Conservation (phyloP, 2,329 filamentous ascomycete species). For the Aspergillus sp. region DNA sequence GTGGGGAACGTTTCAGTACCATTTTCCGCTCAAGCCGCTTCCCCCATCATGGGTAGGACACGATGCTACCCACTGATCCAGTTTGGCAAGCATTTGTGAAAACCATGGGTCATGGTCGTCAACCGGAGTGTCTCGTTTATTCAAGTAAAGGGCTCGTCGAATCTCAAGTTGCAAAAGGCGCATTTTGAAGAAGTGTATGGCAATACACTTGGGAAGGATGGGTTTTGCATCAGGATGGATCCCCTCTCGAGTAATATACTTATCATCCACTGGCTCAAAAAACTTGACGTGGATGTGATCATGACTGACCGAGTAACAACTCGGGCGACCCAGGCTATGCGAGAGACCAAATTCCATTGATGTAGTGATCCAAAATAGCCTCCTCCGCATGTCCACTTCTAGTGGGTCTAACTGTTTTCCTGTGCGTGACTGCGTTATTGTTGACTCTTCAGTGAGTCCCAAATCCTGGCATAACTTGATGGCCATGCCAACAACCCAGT, state of each 20-base stretch:
- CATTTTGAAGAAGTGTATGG: constrained; percentile 94
- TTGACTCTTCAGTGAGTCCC: constrained; percentile 84
- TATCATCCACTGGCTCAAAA: constrained; percentile 78
- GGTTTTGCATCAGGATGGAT: constrained; percentile 68
- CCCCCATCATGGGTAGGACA: constrained; percentile 71
- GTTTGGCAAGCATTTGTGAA: constrained; percentile 70
- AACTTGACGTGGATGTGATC: constrained; percentile 85
- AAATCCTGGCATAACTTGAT: constrained; percentile 86
- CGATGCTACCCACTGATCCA: constrained; percentile 75
- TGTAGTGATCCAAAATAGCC: constrained; percentile 83
- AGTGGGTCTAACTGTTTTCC: constrained; percentile 66
- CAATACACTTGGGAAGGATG: constrained; percentile 80
- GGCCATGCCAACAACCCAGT: constrained; percentile 88
- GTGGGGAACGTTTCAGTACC: constrained; percentile 55
- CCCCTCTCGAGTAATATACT: constrained; percentile 75
- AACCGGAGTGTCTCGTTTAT: constrained; percentile 72
- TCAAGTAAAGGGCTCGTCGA: constrained; percentile 79
- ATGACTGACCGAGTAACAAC: constrained; percentile 75
- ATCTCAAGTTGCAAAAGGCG: constrained; percentile 84
- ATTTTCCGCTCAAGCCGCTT: constrained; percentile 72
- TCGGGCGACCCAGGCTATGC: constrained; percentile 83
- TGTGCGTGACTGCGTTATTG: constrained; percentile 65
- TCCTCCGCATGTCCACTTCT: constrained; percentile 83
- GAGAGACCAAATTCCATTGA: constrained; percentile 88
- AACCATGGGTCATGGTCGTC: constrained; percentile 89